Evolutionary conservation across 371 early-diverging fungal species (phyloP).

Genomic region (Mucor racemosus): DNA sequence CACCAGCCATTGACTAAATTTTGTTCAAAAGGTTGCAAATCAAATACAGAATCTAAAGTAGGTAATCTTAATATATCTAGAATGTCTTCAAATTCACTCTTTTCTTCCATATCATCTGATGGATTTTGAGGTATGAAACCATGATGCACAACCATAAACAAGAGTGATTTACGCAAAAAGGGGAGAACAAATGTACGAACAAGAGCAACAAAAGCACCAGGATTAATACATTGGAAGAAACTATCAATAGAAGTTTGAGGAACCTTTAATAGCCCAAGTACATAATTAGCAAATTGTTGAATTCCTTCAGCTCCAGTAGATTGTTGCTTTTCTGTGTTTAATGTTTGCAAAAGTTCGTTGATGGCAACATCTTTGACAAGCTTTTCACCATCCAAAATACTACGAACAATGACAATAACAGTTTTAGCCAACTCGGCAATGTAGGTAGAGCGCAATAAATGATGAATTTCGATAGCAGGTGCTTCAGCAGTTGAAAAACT

Average conservation of each 20-base stretch:
- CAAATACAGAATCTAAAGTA: slow-evolving; percentile 30
- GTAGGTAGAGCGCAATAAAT: slow-evolving; percentile 64
- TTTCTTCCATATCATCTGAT: slow-evolving; percentile 19
- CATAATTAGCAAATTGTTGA: slow-evolving; percentile 16
- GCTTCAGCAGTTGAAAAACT: slow-evolving; percentile 49
- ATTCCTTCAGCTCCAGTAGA: slow-evolving; percentile 1
- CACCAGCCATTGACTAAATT: slow-evolving; percentile 41
- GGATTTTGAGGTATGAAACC: slow-evolving; percentile 48
- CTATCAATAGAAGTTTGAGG: slow-evolving; percentile 15
- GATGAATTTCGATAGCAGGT: slow-evolving; percentile 57
- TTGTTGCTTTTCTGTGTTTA: slow-evolving; percentile 15
- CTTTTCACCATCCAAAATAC: slow-evolving; percentile 19
- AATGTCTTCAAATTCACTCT: slow-evolving; percentile 44
- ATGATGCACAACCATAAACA: slow-evolving; percentile 48
- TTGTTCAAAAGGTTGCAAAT: slow-evolving; percentile 29
- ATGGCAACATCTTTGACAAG: slow-evolving; percentile 15
- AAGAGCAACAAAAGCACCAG: slow-evolving; percentile 30
- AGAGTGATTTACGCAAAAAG: slow-evolving; percentile 45
- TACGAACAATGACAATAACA: slow-evolving; percentile 42
- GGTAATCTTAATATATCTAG: slow-evolving; percentile 39
- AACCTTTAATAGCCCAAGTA: slow-evolving; percentile 14
- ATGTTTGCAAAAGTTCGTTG: slow-evolving; percentile 6
- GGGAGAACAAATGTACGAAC: slow-evolving; percentile 44
- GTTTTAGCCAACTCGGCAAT: slow-evolving; percentile 69
- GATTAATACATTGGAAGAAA: slow-evolving; percentile 20